These are phyloP conservation scores for Fusarium heterosporum DNA, from an alignment of 2,329 filamentous ascomycete genomes.

Conservation along the genomic window DNA sequence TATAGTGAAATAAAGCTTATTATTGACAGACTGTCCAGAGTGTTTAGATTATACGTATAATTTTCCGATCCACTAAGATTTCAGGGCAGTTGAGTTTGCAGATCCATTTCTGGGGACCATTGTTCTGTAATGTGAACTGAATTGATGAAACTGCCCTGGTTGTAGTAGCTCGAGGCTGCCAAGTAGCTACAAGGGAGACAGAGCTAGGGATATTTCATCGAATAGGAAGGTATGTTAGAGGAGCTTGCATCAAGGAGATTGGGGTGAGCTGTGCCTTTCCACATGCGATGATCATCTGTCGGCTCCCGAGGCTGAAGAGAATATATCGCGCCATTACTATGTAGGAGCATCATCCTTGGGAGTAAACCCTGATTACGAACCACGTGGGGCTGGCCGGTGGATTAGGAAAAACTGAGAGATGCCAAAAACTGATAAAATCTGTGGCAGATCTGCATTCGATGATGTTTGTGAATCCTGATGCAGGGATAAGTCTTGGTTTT, in stretches of 20 bases:
- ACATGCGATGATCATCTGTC: not conserved
- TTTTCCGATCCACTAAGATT: not conserved
- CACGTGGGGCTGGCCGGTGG: not conserved
- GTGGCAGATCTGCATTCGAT: not conserved
- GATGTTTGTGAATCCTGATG: not conserved
- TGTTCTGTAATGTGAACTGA: not conserved
- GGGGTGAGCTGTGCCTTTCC: not conserved
- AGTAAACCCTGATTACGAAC: not conserved
- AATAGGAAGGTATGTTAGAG: not conserved
- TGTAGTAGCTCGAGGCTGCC: no score
- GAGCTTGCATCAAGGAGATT: not conserved
- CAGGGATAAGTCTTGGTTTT: slow-evolving; percentile 3
- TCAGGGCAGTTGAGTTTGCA: not conserved
- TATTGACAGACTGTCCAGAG: not conserved
- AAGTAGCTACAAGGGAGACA: not conserved
- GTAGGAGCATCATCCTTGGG: not conserved
- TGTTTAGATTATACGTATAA: not conserved
- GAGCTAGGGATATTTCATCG: slow-evolving; percentile 1
- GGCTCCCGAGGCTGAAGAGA: not conserved
- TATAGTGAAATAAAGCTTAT: not conserved
- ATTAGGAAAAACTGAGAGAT: not conserved
- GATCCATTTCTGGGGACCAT: not conserved
- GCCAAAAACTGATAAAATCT: not conserved
- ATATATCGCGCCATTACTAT: not conserved
- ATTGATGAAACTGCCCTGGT: no score